Evolutionary conservation across 192 early-diverging fungal species (phyloP).

Genomic region (Entomortierella parvispora): DNA sequence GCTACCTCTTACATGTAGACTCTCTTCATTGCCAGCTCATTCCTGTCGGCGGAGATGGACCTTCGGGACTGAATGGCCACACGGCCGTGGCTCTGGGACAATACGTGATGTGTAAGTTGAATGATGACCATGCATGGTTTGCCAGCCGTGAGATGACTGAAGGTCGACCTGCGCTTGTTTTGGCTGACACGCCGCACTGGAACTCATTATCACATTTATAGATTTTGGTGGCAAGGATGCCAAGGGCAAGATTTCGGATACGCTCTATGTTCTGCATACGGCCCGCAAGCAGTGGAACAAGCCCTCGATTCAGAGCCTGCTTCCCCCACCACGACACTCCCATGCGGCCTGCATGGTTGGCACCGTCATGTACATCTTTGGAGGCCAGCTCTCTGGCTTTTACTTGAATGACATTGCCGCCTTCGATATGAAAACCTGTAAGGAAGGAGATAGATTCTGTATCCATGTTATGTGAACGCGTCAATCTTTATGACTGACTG

Average conservation of each 20-base stretch:
- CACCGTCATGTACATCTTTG: slow-evolving; percentile 61
- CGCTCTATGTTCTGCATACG: slow-evolving; percentile 31
- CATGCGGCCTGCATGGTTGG: slow-evolving; percentile 59
- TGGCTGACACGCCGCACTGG: neutral
- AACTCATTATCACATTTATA: slow-evolving; percentile 11
- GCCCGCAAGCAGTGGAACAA: slow-evolving; percentile 56
- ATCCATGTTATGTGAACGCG: too few species aligned
- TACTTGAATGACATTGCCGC: slow-evolving; percentile 60
- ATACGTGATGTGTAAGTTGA: slow-evolving; percentile 54
- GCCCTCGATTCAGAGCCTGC: slow-evolving; percentile 49
- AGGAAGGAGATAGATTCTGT: slow-evolving; percentile 10
- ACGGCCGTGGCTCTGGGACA: slow-evolving; percentile 56
- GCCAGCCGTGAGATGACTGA: too few species aligned
- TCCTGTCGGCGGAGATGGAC: slow-evolving; percentile 53
- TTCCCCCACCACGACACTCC: slow-evolving; percentile 57
- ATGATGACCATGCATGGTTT: too few species aligned
- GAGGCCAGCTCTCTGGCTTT: slow-evolving; percentile 54
- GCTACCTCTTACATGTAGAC: slow-evolving; percentile 6
- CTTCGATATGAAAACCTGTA: slow-evolving; percentile 61
- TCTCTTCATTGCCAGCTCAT: slow-evolving; percentile 48
- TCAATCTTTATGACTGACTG: slow-evolving; percentile 2
- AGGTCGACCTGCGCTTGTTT: neutral
- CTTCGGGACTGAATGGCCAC: slow-evolving; percentile 48
- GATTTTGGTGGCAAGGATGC: slow-evolving; percentile 49
- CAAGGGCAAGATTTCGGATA: slow-evolving; percentile 28